Base-by-base conservation (phyloP, 192 early-diverging fungal genomes). In the Coemansia sp. region DNA sequence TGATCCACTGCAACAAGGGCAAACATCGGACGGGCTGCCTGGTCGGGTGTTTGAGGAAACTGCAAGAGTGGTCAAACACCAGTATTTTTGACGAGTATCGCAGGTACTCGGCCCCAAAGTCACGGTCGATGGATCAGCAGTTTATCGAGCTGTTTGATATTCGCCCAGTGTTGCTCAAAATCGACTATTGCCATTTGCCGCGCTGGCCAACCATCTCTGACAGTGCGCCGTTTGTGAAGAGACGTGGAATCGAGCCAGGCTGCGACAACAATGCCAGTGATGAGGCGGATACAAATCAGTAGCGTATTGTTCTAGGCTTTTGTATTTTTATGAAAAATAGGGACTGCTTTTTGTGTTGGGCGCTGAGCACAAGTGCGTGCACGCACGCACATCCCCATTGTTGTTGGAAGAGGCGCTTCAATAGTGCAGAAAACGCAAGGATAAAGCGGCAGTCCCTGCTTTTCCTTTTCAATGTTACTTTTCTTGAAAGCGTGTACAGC, bases 81-180 rank as follows among this genome's bases (percentile, higher is more conserved):
- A 91, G 92, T n/a, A 97, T 96, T 31, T 99, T 97, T 88, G 94
- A 96, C 69, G 97, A 99, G 72, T 99, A 99, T 73, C 85, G 94
- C 38, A 76, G 93, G 18, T 99, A 95, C 64, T 91, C 95, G 25
- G 86, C 88, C 48, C 91, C 92, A 7, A 94, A 94, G 64, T 89
- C 90, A 0, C 72, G 92, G 14, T 88, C 90, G 2, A 91, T 92
- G 88, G 92, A 94, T 58, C 91, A 92, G 65, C 92, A 92, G 63
- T 93, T 92, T 64, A 93, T 93, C 45, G 91, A 93, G 60, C 78
- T 93, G 39, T 93, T 89, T 72, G 90, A 93, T 56, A 68, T 87
- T 10, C 70, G 83, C 16, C 86, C 88, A 20, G 90, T 90, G 12
- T 84, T 90, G 82, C 80, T 84, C 28, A 74, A 85, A 8, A 77